Evolutionary conservation across 192 early-diverging fungal genomes (phyloP), one percentile per base, ranked within the genome.

Genomic region (Cladochytrium replicatum): DNA sequence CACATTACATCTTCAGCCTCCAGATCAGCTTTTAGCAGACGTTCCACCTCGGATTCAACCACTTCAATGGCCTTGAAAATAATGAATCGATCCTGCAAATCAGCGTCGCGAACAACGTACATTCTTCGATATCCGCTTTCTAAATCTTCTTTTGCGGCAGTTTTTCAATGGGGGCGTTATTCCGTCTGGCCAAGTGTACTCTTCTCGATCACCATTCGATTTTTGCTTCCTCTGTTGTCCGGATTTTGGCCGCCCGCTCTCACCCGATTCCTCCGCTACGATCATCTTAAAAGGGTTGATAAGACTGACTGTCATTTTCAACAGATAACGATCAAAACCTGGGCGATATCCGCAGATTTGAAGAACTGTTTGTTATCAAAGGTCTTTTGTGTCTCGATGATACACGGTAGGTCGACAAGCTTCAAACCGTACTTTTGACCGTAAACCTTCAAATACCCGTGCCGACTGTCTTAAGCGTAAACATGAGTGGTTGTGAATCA

Each of bases 361-460:
- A 84, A 89, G 28, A 87, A 71, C 52, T 90, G 87, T 48, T 88
- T 86, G 50, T 81, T 80, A 49, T 92, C 86, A 6, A 87, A 61
- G 0, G 86, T 89, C 56, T 90, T 92, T 52, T 87, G 85, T 1
- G 87, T 78, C 54, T 92, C 89, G 26, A 87, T 77, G 46, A 92
- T 86, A 13, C 78, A 83, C 7, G 89, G 89, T 27, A 92, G 55
- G 57, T 92, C 89, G 2, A 89, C 82, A 6, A 92, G 72, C 27
- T 69, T 81, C n/a, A 78, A 72, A 9, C 67, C 52, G 32, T 81
- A 84, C 15, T 64, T 62, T 7, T 64, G 32, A 6, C 63, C 66
- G n/a, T 72, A 66, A 30, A 81, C 68, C 5, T 42, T 55, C 25
- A 88, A 76, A 13, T 60, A 63, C 34, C 77, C 87, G 28, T 72